Evolutionary conservation across 202 grass and related monocot species (phyloP), one percentile per base, ranked within the genome.

Genomic region (Bolboschoenoplectus hybrid): DNA sequence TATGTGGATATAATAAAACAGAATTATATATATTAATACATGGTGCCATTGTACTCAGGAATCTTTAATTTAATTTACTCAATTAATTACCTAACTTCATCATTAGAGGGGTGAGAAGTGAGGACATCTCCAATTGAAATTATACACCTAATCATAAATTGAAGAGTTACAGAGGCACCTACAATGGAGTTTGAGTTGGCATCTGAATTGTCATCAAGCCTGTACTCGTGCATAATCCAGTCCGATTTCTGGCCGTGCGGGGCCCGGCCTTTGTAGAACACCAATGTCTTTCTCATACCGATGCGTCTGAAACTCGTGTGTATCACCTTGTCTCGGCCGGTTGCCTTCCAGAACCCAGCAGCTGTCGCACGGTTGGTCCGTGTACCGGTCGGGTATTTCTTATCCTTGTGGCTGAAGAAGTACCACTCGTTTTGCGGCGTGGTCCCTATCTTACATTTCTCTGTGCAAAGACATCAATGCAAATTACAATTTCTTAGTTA

Each of bases 161-260:
- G 7, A 16, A 17, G 3, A 44, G 38, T n/a, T 35, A 13, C 65
- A 9, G 71, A 74, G 2, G 60, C 64, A 91, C 91, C 49, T 91
- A 97, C 92, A 40, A 87, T 78, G 20, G 88, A 91, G 65, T 88
- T 46, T 62, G 44, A 9, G 61, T 46, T 58, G 80, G 49, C 10
- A 74, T 87, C n/a, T 6, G 82, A n/a, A 67, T 76, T 74, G 3
- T 91, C 95, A 32, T 94, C 91, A 41, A 98, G 90, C 38, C 96
- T 87, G 88, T 98, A 98, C 86, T 98, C 96, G 62, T 98, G 96
- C 96, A 98, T 98, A 89, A 98, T 98, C 93, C 93, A 98, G 66
- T 98, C 91, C 7, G 96, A 95, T 43, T 98, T 98, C 75, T 92
- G 91, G 44, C 96, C 96, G 72, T 98, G 96, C 0, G 96, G 96